Conservation (phyloP, 192 early-diverging fungal species). For the Cladochytrium replicatum region DNA sequence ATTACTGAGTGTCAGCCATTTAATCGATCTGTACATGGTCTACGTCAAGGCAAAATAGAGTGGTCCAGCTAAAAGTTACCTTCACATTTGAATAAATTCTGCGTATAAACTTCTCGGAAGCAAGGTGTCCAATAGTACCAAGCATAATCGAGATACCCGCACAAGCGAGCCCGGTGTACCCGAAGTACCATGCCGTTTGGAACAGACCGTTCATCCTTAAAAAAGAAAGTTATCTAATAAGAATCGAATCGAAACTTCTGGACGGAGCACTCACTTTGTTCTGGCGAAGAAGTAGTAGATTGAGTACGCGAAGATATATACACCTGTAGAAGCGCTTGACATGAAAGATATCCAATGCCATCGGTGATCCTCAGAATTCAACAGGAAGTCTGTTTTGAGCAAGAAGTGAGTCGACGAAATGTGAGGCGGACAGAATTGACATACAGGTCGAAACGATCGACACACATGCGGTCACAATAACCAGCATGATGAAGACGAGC, state of each 20-base stretch:
- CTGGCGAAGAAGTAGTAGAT: constrained; percentile 76
- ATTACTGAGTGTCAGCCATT: no score
- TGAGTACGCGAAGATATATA: constrained; percentile 85
- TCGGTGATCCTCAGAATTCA: constrained; percentile 79
- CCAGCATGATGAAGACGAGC: constrained; percentile 75
- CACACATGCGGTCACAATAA: constrained; percentile 76
- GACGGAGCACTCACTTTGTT: constrained; percentile 43
- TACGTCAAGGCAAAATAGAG: no score
- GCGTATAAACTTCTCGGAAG: constrained; percentile 66
- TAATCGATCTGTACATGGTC: no score
- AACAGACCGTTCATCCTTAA: constrained; percentile 67
- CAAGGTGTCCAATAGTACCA: constrained; percentile 70
- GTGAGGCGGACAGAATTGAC: constrained; percentile 3
- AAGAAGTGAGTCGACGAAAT: constrained; percentile 1
- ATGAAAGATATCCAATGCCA: constrained; percentile 90
- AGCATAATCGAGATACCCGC: constrained; percentile 65
- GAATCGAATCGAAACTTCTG: neutral
- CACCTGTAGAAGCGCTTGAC: constrained; percentile 69
- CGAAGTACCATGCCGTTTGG: constrained; percentile 79
- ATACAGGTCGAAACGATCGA: constrained; percentile 74
- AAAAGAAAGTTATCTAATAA: neutral
- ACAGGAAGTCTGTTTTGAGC: constrained; percentile 53
- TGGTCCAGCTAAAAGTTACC: no score
- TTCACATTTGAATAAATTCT: constrained; percentile 80
- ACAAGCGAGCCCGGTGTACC: constrained; percentile 72